Base-by-base conservation (phyloP, 2,329 filamentous ascomycete species). In the Corinectria fuckeliana region DNA sequence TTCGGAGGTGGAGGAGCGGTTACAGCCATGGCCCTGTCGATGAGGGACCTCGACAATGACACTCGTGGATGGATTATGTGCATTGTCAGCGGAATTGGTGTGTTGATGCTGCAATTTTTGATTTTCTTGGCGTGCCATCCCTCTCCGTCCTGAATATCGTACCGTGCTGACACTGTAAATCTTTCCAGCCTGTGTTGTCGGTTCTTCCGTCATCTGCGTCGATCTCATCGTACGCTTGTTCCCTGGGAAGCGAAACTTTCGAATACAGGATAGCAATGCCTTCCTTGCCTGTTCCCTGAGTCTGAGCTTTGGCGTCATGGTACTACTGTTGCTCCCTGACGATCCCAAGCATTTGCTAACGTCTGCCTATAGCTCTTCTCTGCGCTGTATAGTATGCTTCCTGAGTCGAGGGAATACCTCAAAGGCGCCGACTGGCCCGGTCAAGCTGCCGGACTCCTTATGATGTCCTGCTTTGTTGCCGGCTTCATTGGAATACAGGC, bases 241-340 rank as follows among this genome's bases (percentile, higher is more conserved):
- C 49, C 91, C 92, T 3, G 86, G 89, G 51, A 88, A 90, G 76
- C 86, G 83, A 69, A 83, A 88, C 72, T 99, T 98, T 75, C 86
- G 88, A 68, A 96, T 99, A 66, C 88, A 96, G 72, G 91, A 96
- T 63, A 97, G 91, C 77, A 94, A 91, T 79, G 82, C 82, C 20
- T 99, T 99, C 74, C 82, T 97, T 4, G 93, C 93, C 1, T 88
- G 88, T 20, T 97, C 94, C 0, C 78, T 98, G 61, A 97, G 93
- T 76, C 78, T 99, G 64, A 97, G 93, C 74, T 97, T 97, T 67
- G 94, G 95, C 41, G 93, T 98, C 44, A 96, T 99, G 93, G 93
- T 97, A 76, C 65, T 86, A 73, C 26, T 21, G 55, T 28, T 13
- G 44, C n/a, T 28, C 4, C 23, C 20, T 3, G 5, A 3, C 32